Base-by-base conservation (phyloP, 805 yeast species). In the Starmerella bombi region DNA sequence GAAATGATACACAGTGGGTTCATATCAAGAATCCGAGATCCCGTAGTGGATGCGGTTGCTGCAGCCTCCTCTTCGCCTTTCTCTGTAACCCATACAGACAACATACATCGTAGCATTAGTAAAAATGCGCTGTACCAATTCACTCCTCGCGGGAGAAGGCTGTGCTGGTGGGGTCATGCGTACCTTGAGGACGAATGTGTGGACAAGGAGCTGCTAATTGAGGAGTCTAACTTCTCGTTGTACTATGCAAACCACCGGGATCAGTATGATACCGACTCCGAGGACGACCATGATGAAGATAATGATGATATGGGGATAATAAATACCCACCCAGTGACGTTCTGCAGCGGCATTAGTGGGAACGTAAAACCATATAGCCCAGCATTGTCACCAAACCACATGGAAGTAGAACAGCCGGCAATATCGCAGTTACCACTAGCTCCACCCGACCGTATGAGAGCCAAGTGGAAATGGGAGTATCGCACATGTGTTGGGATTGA, bases 1-100 rank as follows among this genome's bases (percentile, higher is more conserved):
- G 31, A 39, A 14, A 41, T 56, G 18, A 18, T 51, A 1, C 74
- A 43, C 79, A 37, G 43, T 5, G 45, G 50, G 16, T 47, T 50
- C n/a, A 20, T 56, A 1, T 37, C 37, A 4, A 49, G 36, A 0
- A 39, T 56, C 5, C 14, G 16, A 2, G 50, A 42, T 16, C 25
- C 25, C 5, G 37, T 47, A 7, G 30, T 37, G 1, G 49, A 46
- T 19, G 35, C 38, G 12, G 32, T 42, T 12, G 38, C 49, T 4
- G 7, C 27, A 23, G 27, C 27, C 27, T 23, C 27, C 12, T 8
- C 7, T 8, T 23, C 27, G 10, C n/a, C 12, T 23, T 7, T 7
- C 10, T 23, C 27, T 23, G 27, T 7, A 23, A 12, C 7, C 27
- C 27, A 23, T 23, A 23, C 12, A 8, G 12, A 23, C 27, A n/a